Evolutionary conservation across 495 filamentous ascomycete species (phyloP).

Genomic region (Platismatia glauca): DNA sequence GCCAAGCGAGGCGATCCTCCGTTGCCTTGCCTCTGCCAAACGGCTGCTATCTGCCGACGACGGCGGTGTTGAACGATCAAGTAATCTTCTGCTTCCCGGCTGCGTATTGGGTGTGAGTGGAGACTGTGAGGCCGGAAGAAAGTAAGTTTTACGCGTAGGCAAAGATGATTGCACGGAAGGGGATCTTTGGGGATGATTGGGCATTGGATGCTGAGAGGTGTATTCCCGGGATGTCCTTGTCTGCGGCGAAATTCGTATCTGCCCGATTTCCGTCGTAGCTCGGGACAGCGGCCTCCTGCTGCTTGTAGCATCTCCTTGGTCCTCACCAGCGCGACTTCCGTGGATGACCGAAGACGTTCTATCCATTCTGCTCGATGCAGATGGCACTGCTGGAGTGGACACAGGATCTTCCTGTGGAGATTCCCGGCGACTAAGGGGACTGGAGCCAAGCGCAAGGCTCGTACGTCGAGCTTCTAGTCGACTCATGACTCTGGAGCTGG

Average conservation of each 20-base stretch:
- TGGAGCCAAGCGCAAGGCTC: constrained; percentile 43
- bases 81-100: constrained; percentile 40
- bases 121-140: constrained; percentile 31
- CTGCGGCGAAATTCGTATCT: constrained; percentile 28
- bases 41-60: constrained; percentile 18
- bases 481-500: constrained; percentile 55
- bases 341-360: constrained; percentile 40
- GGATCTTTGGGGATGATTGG: constrained; percentile 35
- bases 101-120: constrained; percentile 40
- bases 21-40: constrained; percentile 21
- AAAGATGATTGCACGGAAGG: constrained; percentile 35
- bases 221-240: constrained; percentile 39
- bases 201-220: constrained; percentile 32
- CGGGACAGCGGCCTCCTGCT: constrained; percentile 30
- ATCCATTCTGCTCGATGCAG: constrained; percentile 27
- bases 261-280: constrained; percentile 34
- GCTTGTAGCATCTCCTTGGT: constrained; percentile 31
- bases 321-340: constrained; percentile 35
- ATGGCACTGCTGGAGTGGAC: constrained; percentile 27
- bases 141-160: constrained; percentile 37
- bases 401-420: constrained; percentile 30
- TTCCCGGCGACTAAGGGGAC: constrained; percentile 27
- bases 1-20: constrained; percentile 23
- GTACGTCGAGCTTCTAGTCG: constrained; percentile 65
- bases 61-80: constrained; percentile 23